A percentile compares a stretch with the other conserved stretches of the same genome.
These are phyloP conservation scores for Coleophoma eucalyptorum DNA, from an alignment of 2,329 filamentous ascomycete species.

Conservation along the genomic window DNA sequence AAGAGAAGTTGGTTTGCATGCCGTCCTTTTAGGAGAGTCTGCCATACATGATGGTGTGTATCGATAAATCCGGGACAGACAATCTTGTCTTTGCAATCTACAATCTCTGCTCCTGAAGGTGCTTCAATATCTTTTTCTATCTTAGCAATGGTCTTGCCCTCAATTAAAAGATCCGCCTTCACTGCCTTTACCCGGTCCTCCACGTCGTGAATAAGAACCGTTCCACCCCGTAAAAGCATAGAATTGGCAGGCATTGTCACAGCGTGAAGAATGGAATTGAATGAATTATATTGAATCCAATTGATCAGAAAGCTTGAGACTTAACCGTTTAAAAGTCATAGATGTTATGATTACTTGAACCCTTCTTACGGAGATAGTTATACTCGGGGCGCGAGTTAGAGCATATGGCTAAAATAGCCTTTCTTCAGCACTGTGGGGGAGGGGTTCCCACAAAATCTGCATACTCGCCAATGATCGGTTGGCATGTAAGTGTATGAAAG, in stretches of 20 bases:
- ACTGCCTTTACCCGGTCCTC: constrained; percentile 26
- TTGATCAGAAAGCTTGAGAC: too few relatives aligned
- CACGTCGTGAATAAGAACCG: constrained; percentile 30
- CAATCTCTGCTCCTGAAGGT: constrained; percentile 16
- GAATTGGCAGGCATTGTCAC: constrained; percentile 2
- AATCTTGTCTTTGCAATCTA: constrained; percentile 33
- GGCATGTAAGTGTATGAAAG: too few relatives aligned
- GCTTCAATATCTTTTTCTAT: constrained; percentile 23
- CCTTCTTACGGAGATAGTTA: too few relatives aligned
- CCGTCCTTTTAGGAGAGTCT: constrained; percentile 32
- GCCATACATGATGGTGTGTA: constrained; percentile 28
- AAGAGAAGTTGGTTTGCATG: constrained; percentile 35
- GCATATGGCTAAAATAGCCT: too few relatives aligned
- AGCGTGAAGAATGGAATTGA: too few relatives aligned
- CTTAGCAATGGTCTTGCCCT: constrained; percentile 29
- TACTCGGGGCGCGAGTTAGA: too few relatives aligned
- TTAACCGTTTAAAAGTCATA: too few relatives aligned
- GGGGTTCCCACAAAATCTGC: too few relatives aligned
- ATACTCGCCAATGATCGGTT: too few relatives aligned
- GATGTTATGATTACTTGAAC: too few relatives aligned
- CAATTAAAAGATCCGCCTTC: constrained; percentile 22
- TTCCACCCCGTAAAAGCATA: constrained; percentile 31
- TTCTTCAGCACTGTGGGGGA: too few relatives aligned
- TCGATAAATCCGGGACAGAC: constrained; percentile 32
- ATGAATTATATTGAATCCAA: too few relatives aligned